A percentile compares a stretch with the other conserved stretches of the same genome.
These are phyloP conservation scores for Vachellia collinsii DNA, from an alignment of 306 rosid species.

Conservation along the genomic window DNA sequence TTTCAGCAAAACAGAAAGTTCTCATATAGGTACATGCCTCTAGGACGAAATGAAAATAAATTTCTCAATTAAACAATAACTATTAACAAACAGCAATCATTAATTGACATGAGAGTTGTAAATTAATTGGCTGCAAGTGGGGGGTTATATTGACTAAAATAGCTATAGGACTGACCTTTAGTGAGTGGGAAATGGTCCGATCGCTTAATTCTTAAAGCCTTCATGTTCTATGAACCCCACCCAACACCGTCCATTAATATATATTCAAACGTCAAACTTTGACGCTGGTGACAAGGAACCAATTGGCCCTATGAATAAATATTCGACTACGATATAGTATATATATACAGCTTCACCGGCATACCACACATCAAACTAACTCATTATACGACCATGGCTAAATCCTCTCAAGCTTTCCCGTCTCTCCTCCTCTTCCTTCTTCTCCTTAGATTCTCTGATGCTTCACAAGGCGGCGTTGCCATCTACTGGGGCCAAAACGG, in stretches of 20 bases:
- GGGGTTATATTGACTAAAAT: neutral
- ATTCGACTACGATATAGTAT: neutral
- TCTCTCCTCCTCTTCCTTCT: constrained; percentile 25
- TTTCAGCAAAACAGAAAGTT: too few relatives aligned
- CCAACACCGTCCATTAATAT: neutral
- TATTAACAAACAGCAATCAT: neutral
- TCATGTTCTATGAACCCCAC: neutral
- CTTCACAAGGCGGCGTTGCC: constrained; percentile 51
- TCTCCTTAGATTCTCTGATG: constrained; percentile 35
- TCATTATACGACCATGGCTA: constrained; percentile 30
- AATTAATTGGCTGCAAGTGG: neutral
- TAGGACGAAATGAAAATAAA: neutral
- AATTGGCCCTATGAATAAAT: neutral
- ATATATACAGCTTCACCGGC: neutral
- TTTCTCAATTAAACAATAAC: neutral
- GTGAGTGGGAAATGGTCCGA: neutral
- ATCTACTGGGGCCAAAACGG: constrained; percentile 80
- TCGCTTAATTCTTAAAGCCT: neutral
- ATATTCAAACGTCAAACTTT: constrained; percentile 9
- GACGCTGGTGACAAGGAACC: neutral
- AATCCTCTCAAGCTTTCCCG: neutral
- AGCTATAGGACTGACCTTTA: neutral
- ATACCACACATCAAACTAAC: neutral
- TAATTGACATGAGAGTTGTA: neutral
- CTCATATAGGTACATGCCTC: neutral